Conservation (phyloP, 805 yeast genomes). For the Jamesozyma spencerorum region DNA sequence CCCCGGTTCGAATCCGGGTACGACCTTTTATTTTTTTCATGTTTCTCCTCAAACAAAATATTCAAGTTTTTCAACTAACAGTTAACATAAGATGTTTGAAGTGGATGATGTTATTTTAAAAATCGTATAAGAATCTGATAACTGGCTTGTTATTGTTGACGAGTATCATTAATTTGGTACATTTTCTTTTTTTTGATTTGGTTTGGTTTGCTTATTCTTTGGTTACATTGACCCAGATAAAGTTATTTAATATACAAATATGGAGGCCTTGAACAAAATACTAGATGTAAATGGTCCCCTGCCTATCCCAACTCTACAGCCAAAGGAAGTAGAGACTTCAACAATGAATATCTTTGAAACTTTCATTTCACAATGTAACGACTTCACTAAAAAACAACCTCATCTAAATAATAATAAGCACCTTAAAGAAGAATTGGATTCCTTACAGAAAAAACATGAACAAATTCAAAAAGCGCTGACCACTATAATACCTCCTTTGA, state of each 20-base stretch:
- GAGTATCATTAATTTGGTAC: background rate
- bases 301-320: background rate
- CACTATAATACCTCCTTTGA: constrained; percentile 37
- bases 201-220: background rate
- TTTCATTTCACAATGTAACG: constrained; percentile 3
- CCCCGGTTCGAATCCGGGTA: constrained; percentile 84
- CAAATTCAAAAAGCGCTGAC: constrained; percentile 19
- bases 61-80: background rate
- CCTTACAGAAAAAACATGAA: constrained; percentile 13
- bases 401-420: constrained; percentile 4
- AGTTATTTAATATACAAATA: background rate
- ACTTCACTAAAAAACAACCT: constrained; percentile 5
- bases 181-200: background rate
- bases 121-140: background rate
- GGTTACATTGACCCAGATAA: background rate
- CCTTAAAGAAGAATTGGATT: constrained; percentile 13
- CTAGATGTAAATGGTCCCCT: background rate
- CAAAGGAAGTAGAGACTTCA: background rate
- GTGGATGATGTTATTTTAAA: background rate
- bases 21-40: constrained; percentile 39
- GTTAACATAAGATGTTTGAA: background rate
- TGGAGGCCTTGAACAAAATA: background rate
- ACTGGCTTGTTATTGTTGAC: background rate
- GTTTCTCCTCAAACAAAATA: background rate
- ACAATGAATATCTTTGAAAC: background rate